These are phyloP conservation scores for Oemleria cerasiformis DNA, from an alignment of 306 rosid genomes.

Conservation along the genomic window DNA sequence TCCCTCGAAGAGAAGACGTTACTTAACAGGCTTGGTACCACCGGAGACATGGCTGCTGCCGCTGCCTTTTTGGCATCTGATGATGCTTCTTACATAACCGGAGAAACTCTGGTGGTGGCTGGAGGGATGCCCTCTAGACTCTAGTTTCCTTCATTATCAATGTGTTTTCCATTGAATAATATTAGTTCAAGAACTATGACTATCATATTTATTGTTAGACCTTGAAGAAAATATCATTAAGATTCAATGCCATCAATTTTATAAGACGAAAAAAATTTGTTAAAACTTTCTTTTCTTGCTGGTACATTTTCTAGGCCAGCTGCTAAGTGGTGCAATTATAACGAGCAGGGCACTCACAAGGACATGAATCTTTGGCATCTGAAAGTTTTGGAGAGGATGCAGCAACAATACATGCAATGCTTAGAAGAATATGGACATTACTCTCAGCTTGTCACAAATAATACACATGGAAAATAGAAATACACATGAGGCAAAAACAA, in stretches of 20 bases:
- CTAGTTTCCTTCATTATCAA: slow-evolving; percentile 30
- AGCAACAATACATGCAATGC: slow-evolving; percentile 12
- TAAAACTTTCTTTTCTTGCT: no score
- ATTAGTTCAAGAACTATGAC: not conserved
- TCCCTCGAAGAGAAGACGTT: slow-evolving; percentile 55
- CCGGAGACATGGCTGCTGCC: slow-evolving; percentile 89
- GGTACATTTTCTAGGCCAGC: not conserved
- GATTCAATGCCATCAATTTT: not conserved
- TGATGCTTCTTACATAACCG: slow-evolving; percentile 90
- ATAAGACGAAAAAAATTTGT: not conserved
- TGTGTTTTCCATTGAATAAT: not conserved
- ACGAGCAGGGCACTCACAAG: no score
- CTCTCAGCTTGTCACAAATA: slow-evolving; percentile 18
- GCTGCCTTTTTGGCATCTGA: slow-evolving; percentile 86
- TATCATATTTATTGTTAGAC: not conserved
- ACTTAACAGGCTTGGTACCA: slow-evolving; percentile 82
- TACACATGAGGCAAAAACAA: slow-evolving; percentile 22
- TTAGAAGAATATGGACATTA: slow-evolving; percentile 10
- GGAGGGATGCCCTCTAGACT: slow-evolving; percentile 92
- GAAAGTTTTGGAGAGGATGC: not conserved
- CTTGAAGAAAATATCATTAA: slow-evolving; percentile 2
- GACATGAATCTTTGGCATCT: not conserved
- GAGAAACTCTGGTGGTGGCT: slow-evolving; percentile 90
- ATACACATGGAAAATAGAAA: slow-evolving; percentile 21
- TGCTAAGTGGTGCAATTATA: no score